A percentile compares a stretch with the other conserved stretches of the same genome.
phyloP scores from a whole-genome alignment of 768 basidiomycete genomes.

The Tephrocybe rancida region DNA sequence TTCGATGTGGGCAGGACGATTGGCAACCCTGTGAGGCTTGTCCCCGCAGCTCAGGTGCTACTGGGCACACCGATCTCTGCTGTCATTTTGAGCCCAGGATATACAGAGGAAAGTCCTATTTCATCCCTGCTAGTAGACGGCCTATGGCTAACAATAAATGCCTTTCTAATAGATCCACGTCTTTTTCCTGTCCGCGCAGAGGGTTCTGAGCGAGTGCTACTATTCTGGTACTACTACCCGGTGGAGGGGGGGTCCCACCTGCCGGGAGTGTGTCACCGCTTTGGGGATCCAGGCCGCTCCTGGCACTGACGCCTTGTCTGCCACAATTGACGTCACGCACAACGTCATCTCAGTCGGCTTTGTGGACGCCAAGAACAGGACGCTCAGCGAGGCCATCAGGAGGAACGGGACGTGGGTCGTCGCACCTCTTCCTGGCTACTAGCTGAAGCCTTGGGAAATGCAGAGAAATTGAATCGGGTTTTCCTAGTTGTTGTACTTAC shows the following conservation, averaged over 20 bases:
- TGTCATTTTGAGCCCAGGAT: not conserved
- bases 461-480: no score
- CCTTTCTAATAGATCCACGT: not conserved
- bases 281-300: not conserved
- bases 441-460: no score
- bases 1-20: not conserved
- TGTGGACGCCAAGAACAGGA: not conserved
- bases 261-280: not conserved
- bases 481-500: not conserved
- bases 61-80: slow-evolving; percentile 2
- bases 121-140: not conserved
- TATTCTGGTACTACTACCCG: not conserved
- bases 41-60: not conserved
- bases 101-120: not conserved
- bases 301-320: not conserved
- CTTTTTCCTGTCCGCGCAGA: slow-evolving; percentile 1
- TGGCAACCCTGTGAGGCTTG: not conserved
- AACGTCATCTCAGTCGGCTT: not conserved
- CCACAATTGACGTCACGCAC: not conserved
- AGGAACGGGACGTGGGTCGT: not conserved
- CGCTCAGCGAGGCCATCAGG: not conserved
- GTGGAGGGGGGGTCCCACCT: not conserved
- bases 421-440: no score
- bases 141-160: not conserved
- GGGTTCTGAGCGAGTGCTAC: not conserved